phyloP scores from a whole-genome alignment of 495 filamentous ascomycete species.

The Penicillium pulvis region DNA sequence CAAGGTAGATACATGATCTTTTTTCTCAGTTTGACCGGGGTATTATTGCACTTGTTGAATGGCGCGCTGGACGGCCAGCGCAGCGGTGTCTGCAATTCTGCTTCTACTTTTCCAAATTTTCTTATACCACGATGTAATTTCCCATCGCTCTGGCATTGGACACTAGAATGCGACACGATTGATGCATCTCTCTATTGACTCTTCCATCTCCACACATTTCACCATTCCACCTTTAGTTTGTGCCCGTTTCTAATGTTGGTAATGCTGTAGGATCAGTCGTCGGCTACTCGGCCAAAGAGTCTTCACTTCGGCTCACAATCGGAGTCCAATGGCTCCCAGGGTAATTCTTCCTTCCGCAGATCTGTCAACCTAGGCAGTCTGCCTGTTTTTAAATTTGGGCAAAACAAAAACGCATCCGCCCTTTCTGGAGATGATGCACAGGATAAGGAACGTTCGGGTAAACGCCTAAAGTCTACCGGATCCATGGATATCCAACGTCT shows the following conservation, averaged over 20 bases:
- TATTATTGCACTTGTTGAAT: conserved; percentile 16
- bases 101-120: conserved; percentile 35
- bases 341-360: conserved; percentile 23
- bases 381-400: conserved; percentile 27
- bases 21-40: conserved; percentile 23
- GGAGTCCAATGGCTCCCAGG: conserved; percentile 15
- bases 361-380: conserved; percentile 30
- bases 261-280: conserved; percentile 46
- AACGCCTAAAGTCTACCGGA: conserved; percentile 12
- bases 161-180: conserved; percentile 45
- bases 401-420: conserved; percentile 4
- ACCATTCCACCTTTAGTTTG: conserved; percentile 17
- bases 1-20: conserved; percentile 76
- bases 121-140: conserved; percentile 43
- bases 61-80: conserved; percentile 22
- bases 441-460: conserved; percentile 6
- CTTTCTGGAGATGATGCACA: neutral
- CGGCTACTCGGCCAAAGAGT: conserved; percentile 25
- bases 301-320: conserved; percentile 19
- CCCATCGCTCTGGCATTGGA: conserved; percentile 34
- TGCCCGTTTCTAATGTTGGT: conserved; percentile 36
- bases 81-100: conserved; percentile 19
- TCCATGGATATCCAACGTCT: conserved; percentile 10
- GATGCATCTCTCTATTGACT: conserved; percentile 27
- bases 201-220: conserved; percentile 15